Conservation (phyloP, 2,329 filamentous ascomycete species). For the Teratosphaeria zuluensis region DNA sequence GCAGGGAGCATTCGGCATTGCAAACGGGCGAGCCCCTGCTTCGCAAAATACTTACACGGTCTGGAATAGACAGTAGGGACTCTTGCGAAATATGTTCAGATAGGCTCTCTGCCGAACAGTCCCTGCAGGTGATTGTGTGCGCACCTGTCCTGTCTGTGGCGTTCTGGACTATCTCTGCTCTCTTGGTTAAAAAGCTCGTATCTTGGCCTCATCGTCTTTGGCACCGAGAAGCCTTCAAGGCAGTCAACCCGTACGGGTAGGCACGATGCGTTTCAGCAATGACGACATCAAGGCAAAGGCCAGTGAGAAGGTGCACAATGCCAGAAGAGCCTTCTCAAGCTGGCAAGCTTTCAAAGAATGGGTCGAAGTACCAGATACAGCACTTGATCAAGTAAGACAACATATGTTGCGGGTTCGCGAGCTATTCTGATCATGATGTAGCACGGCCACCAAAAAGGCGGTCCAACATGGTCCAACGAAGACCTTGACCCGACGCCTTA, state of each 20-base stretch:
- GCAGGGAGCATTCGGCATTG: neutral
- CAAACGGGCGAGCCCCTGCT: neutral
- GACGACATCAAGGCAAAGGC: neutral
- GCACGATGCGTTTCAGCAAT: neutral
- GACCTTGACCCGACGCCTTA: constrained; percentile 31
- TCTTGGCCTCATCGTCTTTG: neutral
- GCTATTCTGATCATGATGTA: neutral
- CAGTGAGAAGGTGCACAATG: constrained; percentile 8
- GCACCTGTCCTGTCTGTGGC: neutral
- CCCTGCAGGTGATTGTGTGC: neutral
- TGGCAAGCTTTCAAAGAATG: constrained; percentile 14
- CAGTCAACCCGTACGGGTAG: neutral
- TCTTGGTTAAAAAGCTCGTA: neutral
- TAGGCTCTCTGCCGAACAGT: neutral
- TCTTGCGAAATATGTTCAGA: neutral
- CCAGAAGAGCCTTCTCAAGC: constrained; percentile 12
- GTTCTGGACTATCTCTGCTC: neutral
- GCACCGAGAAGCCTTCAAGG: neutral
- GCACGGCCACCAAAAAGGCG: constrained; percentile 7
- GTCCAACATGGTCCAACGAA: constrained; percentile 14
- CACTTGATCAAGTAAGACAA: constrained; percentile 8
- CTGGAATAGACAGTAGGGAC: neutral
- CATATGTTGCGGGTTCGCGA: neutral
- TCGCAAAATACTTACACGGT: neutral
- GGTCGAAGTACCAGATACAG: constrained; percentile 14